These are phyloP conservation scores for Lactuca sativa DNA, from an alignment of 129 eudicot genomes.

Conservation along the genomic window DNA sequence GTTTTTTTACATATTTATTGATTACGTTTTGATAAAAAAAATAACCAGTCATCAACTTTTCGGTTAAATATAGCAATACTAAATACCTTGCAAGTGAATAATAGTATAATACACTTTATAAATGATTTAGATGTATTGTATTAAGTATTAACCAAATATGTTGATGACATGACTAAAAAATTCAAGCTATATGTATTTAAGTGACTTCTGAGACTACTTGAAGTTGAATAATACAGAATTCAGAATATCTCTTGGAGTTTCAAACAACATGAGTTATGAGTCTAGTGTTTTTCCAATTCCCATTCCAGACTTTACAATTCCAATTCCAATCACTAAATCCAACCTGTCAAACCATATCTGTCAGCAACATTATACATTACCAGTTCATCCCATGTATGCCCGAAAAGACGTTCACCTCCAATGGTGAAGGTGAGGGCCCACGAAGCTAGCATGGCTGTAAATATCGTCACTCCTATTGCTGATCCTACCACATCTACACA, in stretches of 20 bases:
- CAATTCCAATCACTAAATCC: conserved; percentile 41
- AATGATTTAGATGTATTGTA: background rate
- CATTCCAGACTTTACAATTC: conserved; percentile 15
- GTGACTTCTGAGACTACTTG: background rate
- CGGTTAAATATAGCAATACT: too few relatives aligned
- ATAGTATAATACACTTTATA: background rate
- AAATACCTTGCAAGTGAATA: background rate
- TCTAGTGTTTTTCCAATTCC: conserved; percentile 7
- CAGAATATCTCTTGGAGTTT: conserved; percentile 8
- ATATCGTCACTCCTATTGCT: conserved; percentile 69
- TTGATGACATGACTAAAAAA: background rate
- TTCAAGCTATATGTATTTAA: background rate
- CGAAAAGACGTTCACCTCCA: conserved; percentile 89
- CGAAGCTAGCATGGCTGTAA: conserved; percentile 54
- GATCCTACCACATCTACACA: conserved; percentile 79
- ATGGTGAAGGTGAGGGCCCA: conserved; percentile 84
- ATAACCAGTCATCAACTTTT: too few relatives aligned
- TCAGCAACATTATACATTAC: conserved; percentile 97
- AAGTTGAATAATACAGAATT: background rate
- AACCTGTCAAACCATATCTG: conserved; percentile 74
- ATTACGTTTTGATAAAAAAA: too few relatives aligned
- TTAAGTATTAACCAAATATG: background rate
- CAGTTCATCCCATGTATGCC: conserved; percentile 86
- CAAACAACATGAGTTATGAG: background rate
- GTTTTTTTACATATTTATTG: too few relatives aligned